Percentiles rank a stretch among this genome's conserved stretches.
Conservation (phyloP, 2,329 filamentous ascomycete species). For the Nemania diffusa region DNA sequence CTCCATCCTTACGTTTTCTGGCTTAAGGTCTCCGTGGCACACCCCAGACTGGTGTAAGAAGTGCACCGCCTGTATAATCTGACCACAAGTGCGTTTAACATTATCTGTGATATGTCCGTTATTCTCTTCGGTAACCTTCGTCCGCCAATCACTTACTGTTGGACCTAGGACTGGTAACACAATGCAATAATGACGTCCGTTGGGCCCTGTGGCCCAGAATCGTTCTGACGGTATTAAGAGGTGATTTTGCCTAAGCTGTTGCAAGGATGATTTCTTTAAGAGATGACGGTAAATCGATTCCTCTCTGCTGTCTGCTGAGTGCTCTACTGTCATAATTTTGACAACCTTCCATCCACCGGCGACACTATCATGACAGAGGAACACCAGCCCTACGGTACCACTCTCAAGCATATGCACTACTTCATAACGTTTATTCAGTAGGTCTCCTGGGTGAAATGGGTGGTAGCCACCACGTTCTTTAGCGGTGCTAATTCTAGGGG, state of each 20-base stretch:
- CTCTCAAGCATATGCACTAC: conserved; percentile 39
- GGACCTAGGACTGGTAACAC: conserved; percentile 31
- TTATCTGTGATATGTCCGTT: not conserved
- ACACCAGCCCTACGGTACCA: conserved; percentile 34
- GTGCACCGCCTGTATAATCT: not conserved
- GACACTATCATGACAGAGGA: conserved; percentile 34
- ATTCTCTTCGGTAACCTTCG: not conserved
- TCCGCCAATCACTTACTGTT: conserved; percentile 19
- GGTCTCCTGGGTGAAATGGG: conserved; percentile 33
- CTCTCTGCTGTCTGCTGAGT: conserved; percentile 15
- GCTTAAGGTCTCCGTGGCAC: conserved; percentile 10
- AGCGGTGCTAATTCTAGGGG: too few relatives aligned
- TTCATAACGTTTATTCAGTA: conserved; percentile 26
- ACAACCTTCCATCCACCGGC: conserved; percentile 34
- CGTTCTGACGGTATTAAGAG: conserved; percentile 26
- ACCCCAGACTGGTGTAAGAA: not conserved
- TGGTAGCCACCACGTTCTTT: conserved; percentile 38
- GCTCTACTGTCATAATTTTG: conserved; percentile 34
- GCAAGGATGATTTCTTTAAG: not conserved
- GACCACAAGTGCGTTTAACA: not conserved
- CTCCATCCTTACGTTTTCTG: not conserved
- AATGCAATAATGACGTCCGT: conserved; percentile 36
- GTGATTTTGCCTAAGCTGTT: conserved; percentile 22
- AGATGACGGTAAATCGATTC: conserved; percentile 23
- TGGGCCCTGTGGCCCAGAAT: conserved; percentile 38